Base-by-base conservation (phyloP, 306 rosid species). In the Acacia crassicarpa region DNA sequence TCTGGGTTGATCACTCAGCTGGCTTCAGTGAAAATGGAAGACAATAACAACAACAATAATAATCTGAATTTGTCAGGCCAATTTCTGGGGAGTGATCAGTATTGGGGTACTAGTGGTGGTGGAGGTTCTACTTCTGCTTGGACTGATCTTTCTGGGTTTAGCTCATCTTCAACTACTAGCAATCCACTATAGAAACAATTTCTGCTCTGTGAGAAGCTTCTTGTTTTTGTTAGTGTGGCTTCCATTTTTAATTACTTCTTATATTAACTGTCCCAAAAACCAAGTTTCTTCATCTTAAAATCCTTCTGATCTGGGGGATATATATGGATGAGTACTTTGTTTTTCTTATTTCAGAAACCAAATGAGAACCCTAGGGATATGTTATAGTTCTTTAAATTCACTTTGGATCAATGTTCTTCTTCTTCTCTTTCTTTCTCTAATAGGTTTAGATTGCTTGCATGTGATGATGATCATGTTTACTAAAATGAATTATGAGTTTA, bases 1-100 rank as follows among this genome's bases (percentile, higher is more conserved):
- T 79, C 91, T 6, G 88, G 70, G 23, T 20, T 86, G 54, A 66
- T 76, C 22, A 41, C 59, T 54, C 88, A 90, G 78, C 22, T 86
- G 85, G 91, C 84, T 70, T 81, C 92, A 6, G 92, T 90, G 77
- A 93, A 93, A 79, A 87, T 90, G 88, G 97, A 91, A 78, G 97
- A 92, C 2, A 56, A 54, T 10, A 58, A 74, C 58, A 56, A 56
- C 9, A 22, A 74, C 16, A 48, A 14, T 3, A 48, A 48, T 14
- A 48, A 48, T 48, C 14, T 84, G 78, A 88, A 87, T 75, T 81
- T 92, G 71, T 86, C 93, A n/a, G 90, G 91, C 80, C 97, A 93
- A 72, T 84, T 87, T 10, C 80, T 90, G 84, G 94, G 94, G 45
- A 84, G 41, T 72, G 84, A 86, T 38, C 94, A 90, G 76, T 91